These are phyloP conservation scores for Pichia inconspicua DNA, from an alignment of 1,139 yeast genomes.

Conservation along the genomic window DNA sequence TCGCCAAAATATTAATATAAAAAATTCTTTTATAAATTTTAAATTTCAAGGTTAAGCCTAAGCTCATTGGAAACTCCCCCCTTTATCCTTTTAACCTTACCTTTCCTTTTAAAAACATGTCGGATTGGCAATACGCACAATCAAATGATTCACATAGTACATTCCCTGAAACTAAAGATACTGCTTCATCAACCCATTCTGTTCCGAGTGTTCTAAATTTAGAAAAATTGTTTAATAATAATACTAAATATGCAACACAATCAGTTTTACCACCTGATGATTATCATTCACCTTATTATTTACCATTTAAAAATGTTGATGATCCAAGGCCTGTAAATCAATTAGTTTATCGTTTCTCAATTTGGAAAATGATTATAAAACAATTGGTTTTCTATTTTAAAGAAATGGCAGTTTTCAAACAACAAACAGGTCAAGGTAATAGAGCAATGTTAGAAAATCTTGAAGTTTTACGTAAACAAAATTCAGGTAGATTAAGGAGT, in stretches of 20 bases:
- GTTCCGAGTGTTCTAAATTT: constrained; percentile 8
- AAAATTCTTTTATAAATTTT: no score
- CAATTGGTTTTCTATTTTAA: constrained; percentile 54
- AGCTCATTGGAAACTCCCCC: background rate
- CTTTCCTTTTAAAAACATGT: background rate
- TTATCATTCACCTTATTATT: constrained; percentile 27
- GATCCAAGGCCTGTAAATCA: constrained; percentile 41
- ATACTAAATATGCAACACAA: constrained; percentile 15
- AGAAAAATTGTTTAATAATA: constrained; percentile 12
- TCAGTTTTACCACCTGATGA: constrained; percentile 25
- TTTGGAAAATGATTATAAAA: constrained; percentile 64
- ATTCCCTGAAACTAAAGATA: background rate
- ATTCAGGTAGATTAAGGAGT: constrained; percentile 27
- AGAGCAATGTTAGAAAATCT: constrained; percentile 54
- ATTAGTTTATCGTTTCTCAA: constrained; percentile 50
- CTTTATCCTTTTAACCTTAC: background rate
- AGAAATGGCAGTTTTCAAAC: constrained; percentile 57
- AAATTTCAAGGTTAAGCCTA: no score
- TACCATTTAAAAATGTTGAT: constrained; percentile 23
- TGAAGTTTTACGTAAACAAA: constrained; percentile 41
- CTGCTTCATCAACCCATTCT: background rate
- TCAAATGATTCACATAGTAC: background rate
- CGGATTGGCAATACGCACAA: background rate
- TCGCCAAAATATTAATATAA: background rate
- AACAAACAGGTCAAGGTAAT: constrained; percentile 60